phyloP scores from a whole-genome alignment of 495 filamentous ascomycete genomes.

The Daldinia loculata region DNA sequence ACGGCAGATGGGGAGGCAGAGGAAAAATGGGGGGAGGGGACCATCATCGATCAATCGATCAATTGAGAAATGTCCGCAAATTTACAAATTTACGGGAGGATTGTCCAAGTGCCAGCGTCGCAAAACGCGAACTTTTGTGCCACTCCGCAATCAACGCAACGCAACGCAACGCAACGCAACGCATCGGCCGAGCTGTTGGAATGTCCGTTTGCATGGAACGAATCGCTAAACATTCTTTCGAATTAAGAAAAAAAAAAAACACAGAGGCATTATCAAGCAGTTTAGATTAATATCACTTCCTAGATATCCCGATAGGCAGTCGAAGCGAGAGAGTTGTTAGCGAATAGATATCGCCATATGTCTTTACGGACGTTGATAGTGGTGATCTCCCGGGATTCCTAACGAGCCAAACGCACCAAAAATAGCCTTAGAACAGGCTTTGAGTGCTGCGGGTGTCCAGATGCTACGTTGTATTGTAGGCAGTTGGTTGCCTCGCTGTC shows the following conservation, averaged over 20 bases:
- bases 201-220: conserved; percentile 38
- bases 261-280: conserved; percentile 23
- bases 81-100: conserved; percentile 26
- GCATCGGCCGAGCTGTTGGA: conserved; percentile 26
- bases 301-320: conserved; percentile 29
- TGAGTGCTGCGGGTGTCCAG: conserved; percentile 17
- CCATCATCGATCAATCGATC: conserved; percentile 6
- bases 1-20: background rate
- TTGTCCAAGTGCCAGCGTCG: conserved; percentile 35
- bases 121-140: conserved; percentile 27
- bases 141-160: conserved; percentile 19
- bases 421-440: conserved; percentile 26
- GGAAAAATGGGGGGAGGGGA: background rate
- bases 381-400: conserved; percentile 43
- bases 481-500: conserved; percentile 21
- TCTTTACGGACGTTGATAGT: conserved; percentile 30
- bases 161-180: conserved; percentile 5
- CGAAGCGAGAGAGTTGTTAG: conserved; percentile 19
- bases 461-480: conserved; percentile 43
- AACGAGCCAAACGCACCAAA: conserved; percentile 30
- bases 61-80: conserved; percentile 32
- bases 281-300: conserved; percentile 12
- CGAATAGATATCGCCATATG: conserved; percentile 4
- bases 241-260: conserved; percentile 17
- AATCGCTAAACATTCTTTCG: conserved; percentile 35